Conservation (phyloP, 2,329 filamentous ascomycete genomes). For the Pseudocercospora eumusae region DNA sequence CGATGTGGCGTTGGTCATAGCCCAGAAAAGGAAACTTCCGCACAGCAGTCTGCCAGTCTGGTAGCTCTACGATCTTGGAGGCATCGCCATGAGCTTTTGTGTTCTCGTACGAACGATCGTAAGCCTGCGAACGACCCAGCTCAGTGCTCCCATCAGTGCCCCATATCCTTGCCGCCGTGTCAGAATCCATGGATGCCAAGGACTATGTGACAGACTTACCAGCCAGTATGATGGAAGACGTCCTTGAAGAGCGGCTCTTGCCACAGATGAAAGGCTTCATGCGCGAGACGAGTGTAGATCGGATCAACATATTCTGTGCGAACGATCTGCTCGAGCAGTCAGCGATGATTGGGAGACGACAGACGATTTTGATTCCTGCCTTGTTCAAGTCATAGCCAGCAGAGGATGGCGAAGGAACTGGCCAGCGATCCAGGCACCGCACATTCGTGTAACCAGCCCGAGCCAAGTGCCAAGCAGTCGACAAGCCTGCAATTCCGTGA, state of each 20-base stretch:
- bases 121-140: neutral
- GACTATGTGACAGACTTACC: neutral
- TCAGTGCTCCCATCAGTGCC: neutral
- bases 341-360: neutral
- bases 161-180: neutral
- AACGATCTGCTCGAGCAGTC: neutral
- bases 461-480: neutral
- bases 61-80: neutral
- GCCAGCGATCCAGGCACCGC: neutral
- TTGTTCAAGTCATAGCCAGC: neutral
- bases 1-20: neutral
- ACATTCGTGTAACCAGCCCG: neutral
- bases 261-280: neutral
- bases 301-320: conserved; percentile 1
- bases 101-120: neutral
- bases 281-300: neutral
- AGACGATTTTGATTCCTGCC: neutral
- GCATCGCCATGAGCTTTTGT: neutral
- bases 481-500: neutral
- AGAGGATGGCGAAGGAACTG: neutral
- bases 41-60: neutral
- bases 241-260: neutral
- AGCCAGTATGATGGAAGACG: neutral
- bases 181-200: too few relatives aligned
- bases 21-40: neutral